Evolutionary conservation across 2,329 filamentous ascomycete genomes (phyloP), one percentile per base, ranked within the genome.

Genomic region (Claviceps humidiphila): DNA sequence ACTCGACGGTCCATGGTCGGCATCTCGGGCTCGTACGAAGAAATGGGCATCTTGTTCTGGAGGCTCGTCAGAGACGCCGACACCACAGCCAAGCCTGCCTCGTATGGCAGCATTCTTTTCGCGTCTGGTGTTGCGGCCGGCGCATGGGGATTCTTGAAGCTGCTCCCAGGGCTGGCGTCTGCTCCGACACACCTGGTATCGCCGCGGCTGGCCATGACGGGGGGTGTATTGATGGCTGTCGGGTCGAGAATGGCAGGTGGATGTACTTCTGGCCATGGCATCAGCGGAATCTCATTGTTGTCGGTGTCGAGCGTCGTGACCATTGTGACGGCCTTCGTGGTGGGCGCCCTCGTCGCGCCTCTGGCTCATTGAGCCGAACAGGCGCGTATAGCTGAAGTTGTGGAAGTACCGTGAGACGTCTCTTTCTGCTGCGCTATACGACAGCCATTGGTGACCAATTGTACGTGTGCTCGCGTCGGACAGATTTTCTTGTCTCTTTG

Each of bases 201-300:
- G 4, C 67, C 70, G 0, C 24, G 59, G 2, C 61, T 68, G 55
- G 75, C 78, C 0, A 59, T 74, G 0, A 46, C 71, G 0, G 82
- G 82, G 1, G 83, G 82, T 0, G 67, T 75, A 3, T 54, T 75
- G 14, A 77, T 85, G 67, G 72, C 75, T 0, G 61, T 85, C 8
- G 83, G 83, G 1, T 72, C 80, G 1, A 74, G 81, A 48, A 60
- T 85, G 51, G 82, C 78, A 0, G 81, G 81, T 1, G 83, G 83
- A 0, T 87, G 83, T 57, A 84, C 82, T 0, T 82, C 79, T 5
- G 82, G 83, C 0, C 83, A 87, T 61, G 83, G 83, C 0, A 80
- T 87, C 56, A 84, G 78, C 54, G 83, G 83, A 0, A 73, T 85
- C 60, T 76, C 78, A n/a, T 68, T 81, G 54, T 67, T 85, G 49